phyloP scores from a whole-genome alignment of 73 alveolate species.

The Strombidium stylifer region DNA sequence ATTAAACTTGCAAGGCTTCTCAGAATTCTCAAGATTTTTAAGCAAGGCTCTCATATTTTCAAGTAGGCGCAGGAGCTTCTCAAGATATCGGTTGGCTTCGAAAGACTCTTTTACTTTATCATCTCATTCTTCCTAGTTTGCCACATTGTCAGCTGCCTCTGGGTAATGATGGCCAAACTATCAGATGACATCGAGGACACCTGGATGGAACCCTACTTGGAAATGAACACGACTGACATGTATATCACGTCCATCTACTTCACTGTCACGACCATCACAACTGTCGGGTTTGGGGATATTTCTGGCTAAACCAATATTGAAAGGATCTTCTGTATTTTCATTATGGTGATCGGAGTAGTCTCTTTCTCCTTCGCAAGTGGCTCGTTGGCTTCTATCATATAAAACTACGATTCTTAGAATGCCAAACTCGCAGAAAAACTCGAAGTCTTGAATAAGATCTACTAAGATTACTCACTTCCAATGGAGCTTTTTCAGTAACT shows the following conservation, averaged over 20 bases:
- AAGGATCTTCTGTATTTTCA: constrained; percentile 23
- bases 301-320: constrained; percentile 16
- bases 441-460: neutral
- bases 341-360: constrained; percentile 33
- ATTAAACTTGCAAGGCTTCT: constrained; percentile 63
- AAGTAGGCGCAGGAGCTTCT: neutral
- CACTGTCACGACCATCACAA: constrained; percentile 15
- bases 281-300: constrained; percentile 52
- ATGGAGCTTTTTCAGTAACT: constrained; percentile 34
- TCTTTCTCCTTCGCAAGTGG: constrained; percentile 36
- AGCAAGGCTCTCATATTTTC: constrained; percentile 1
- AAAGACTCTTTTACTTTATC: neutral
- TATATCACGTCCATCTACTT: constrained; percentile 28
- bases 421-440: constrained; percentile 28
- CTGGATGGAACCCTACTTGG: constrained; percentile 5
- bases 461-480: constrained; percentile 13
- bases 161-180: constrained; percentile 24
- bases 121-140: neutral
- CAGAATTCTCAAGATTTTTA: constrained; percentile 52
- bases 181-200: constrained; percentile 16
- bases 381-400: constrained; percentile 2
- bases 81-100: neutral
- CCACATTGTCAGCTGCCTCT: neutral
- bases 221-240: constrained; percentile 29
- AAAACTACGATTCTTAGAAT: constrained; percentile 5